Evolutionary conservation across 225 moss, liverwort and hornwort genomes (phyloP), one percentile per base, ranked within the genome.

Genomic region (Lunularia cruciata): DNA sequence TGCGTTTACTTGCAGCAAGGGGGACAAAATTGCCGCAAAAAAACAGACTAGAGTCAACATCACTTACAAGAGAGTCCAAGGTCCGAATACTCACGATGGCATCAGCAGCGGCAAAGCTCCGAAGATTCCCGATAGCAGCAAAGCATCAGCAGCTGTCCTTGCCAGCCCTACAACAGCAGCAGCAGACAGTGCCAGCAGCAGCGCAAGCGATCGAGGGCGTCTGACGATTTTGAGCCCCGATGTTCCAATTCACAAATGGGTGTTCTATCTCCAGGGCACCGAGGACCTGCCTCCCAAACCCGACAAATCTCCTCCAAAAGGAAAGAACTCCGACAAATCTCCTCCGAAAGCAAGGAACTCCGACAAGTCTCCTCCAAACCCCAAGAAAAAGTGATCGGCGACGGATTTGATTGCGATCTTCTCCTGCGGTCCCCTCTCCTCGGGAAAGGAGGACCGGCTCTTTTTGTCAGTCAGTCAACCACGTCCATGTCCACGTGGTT

Each of bases 21-120:
- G 95, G 2, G 89, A 92, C 23, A 92, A 88, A 66, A 79, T 95
- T 58, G 26, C 60, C 0, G 76, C 86, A 5, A 91, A 92, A 56
- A 92, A 87, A 62, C 8, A 65, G 20, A 83, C 79, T 1, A 95
- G 90, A 68, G 75, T 95, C 42, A 36, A 70, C 7, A 19, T 95
- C 70, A 60, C 25, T 32, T 91, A 83, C 69, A 95, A 87, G 73
- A 79, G 15, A 15, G 57, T 33, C 10, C 60, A 20, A 5, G 23
- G 34, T 4, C 9, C 25, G 3, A 25, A 0, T 0, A 43, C 63
- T 28, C 38, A 61, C 5, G 12, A 18, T 7, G 34, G 18, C 18
- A 47, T 47, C 31, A 31, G 47, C 13, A 65, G 48, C 33, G 34
- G 9, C 11, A 65, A 65, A 20, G 12, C 10, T 26, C 27, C 63